A percentile compares a stretch with the other conserved stretches of the same genome.
These are phyloP conservation scores for Crithidia fasciculata DNA, from an alignment of 208 protist genomes.

Conservation along the genomic window DNA sequence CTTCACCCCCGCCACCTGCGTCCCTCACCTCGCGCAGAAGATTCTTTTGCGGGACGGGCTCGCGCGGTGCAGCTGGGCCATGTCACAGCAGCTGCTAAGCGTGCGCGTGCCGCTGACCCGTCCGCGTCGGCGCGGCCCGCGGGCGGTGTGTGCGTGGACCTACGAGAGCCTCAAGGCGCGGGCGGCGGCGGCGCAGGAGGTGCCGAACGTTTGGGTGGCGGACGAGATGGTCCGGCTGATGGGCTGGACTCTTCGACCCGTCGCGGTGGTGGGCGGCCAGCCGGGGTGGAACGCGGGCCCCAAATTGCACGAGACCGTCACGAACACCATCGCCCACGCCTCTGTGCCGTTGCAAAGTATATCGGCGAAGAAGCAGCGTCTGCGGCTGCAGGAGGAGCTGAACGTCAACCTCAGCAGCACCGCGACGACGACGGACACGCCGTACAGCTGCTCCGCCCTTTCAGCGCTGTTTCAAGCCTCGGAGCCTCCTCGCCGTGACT, in stretches of 20 bases:
- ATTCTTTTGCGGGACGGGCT: slow-evolving; percentile 23
- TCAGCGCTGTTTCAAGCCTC: neutral
- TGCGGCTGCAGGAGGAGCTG: neutral
- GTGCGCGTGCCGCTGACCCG: neutral
- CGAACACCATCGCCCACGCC: slow-evolving; percentile 5
- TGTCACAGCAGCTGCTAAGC: slow-evolving; percentile 25
- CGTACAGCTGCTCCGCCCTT: too few species aligned
- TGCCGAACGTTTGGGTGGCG: slow-evolving; percentile 36
- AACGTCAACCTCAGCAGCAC: too few species aligned
- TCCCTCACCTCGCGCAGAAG: slow-evolving; percentile 30
- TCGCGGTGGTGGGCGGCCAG: too few species aligned
- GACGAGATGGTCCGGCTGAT: slow-evolving; percentile 14
- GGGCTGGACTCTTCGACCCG: slow-evolving; percentile 22
- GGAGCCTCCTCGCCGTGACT: neutral
- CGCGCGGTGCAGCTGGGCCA: neutral
- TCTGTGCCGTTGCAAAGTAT: neutral
- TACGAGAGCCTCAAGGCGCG: slow-evolving; percentile 17
- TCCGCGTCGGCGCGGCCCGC: neutral
- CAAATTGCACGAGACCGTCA: neutral
- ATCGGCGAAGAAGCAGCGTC: neutral
- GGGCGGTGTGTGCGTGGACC: slow-evolving; percentile 16
- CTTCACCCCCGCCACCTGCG: slow-evolving; percentile 44
- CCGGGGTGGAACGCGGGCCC: too few species aligned
- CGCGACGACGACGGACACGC: too few species aligned
- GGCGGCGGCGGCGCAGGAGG: slow-evolving; percentile 18